Percentiles rank a stretch among this genome's conserved stretches.
Conservation (phyloP, 768 basidiomycete species). For the Russula ochroleuca region DNA sequence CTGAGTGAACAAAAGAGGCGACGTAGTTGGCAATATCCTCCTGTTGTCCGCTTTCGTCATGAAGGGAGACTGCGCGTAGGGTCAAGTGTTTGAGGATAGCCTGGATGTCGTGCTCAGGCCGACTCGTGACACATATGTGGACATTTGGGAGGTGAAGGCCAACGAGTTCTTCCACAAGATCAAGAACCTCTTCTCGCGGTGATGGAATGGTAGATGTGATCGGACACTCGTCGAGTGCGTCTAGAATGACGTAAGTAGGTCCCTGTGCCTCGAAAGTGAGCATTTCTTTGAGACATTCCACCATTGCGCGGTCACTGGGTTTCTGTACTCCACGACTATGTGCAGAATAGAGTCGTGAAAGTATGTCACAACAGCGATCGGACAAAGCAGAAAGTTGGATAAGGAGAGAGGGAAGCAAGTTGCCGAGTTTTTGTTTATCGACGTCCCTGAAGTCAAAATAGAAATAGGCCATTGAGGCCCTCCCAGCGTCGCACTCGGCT, state of each 20-base stretch:
- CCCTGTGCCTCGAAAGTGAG: not conserved
- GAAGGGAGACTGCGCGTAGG: not conserved
- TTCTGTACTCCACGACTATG: not conserved
- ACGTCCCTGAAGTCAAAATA: constrained; percentile 10
- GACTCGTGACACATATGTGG: constrained; percentile 7
- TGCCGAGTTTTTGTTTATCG: not conserved
- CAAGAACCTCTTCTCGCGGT: too few species aligned
- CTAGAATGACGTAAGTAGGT: not conserved
- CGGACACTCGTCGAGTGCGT: not conserved
- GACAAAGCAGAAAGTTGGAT: not conserved
- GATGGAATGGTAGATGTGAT: too few species aligned
- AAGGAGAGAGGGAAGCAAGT: not conserved
- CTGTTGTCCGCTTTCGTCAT: not conserved
- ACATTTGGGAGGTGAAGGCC: not conserved
- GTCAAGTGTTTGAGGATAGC: not conserved
- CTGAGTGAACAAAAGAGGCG: not conserved
- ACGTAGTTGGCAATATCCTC: constrained; percentile 1
- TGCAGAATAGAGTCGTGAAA: not conserved
- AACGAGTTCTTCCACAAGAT: not conserved
- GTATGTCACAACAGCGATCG: not conserved
- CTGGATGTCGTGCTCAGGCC: constrained; percentile 12
- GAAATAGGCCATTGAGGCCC: not conserved
- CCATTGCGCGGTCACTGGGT: not conserved
- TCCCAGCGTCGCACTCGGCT: not conserved
- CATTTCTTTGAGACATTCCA: not conserved